Conservation (phyloP, 2,329 filamentous ascomycete genomes). For the Ophiognomonia clavigignenti-juglandacearum region DNA sequence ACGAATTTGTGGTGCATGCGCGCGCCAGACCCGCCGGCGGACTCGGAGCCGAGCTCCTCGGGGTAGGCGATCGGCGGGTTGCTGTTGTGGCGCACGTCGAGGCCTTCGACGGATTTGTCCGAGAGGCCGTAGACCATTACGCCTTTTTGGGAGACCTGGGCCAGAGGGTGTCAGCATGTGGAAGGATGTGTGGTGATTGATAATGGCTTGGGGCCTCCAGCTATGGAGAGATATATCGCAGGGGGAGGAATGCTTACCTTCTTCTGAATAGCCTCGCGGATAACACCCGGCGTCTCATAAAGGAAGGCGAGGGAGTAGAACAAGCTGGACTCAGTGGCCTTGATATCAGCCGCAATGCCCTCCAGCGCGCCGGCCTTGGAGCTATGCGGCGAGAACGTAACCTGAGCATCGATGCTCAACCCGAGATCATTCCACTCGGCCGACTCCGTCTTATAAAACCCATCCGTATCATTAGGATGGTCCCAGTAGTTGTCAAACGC, state of each 20-base stretch:
- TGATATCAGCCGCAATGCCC: slow-evolving; percentile 27
- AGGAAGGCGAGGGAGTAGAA: slow-evolving; percentile 22
- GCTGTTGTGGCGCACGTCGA: slow-evolving; percentile 17
- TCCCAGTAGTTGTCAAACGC: slow-evolving; percentile 19
- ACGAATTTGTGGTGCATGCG: slow-evolving; percentile 22
- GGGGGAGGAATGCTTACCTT: slow-evolving; percentile 5
- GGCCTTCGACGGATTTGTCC: slow-evolving; percentile 18
- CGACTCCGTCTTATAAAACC: slow-evolving; percentile 18
- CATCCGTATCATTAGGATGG: slow-evolving; percentile 16
- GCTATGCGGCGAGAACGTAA: slow-evolving; percentile 21
- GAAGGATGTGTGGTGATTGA: too few species aligned
- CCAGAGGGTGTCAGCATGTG: too few species aligned
- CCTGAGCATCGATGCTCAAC: slow-evolving; percentile 17
- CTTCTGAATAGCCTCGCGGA: slow-evolving; percentile 18
- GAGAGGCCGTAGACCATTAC: slow-evolving; percentile 21
- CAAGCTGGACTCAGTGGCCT: slow-evolving; percentile 25
- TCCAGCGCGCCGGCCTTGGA: slow-evolving; percentile 17
- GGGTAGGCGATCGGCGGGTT: slow-evolving; percentile 21
- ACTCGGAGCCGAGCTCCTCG: slow-evolving; percentile 16
- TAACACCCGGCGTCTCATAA: slow-evolving; percentile 26
- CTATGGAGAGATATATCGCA: neutral
- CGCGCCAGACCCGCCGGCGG: slow-evolving; percentile 18
- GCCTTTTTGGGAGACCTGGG: slow-evolving; percentile 15
- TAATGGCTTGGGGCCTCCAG: too few species aligned
- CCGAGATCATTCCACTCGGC: slow-evolving; percentile 18